Conservation (phyloP, 73 alveolate genomes). For the Paramecium pentaurelia region DNA sequence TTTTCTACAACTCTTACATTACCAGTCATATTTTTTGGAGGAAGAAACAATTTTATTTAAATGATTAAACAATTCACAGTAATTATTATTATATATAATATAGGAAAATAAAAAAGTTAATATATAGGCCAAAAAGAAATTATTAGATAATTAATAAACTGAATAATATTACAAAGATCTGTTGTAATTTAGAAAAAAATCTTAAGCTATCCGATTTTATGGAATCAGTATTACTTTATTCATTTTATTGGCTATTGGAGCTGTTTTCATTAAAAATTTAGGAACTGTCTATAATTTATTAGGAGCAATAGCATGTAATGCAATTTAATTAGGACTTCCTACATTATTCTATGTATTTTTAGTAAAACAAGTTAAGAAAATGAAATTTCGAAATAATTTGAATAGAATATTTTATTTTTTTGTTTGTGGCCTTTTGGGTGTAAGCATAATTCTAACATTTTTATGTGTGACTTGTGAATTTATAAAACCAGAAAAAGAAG, state of each 20-base stretch:
- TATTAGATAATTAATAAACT: background rate
- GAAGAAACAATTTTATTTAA: constrained; percentile 26
- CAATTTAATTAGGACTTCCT: background rate
- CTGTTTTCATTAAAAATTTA: background rate
- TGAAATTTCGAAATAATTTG: background rate
- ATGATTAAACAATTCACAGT: constrained; percentile 5
- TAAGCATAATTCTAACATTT: background rate
- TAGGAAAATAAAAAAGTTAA: background rate
- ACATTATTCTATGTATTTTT: background rate
- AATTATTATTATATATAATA: background rate
- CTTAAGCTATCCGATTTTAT: background rate
- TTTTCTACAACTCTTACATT: constrained; percentile 28
- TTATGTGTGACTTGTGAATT: background rate
- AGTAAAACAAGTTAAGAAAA: background rate
- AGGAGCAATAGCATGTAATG: background rate
- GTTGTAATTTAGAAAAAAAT: background rate
- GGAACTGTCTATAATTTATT: constrained; percentile 9
- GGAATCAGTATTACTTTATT: background rate
- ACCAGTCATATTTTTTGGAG: constrained; percentile 45
- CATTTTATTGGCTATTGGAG: background rate
- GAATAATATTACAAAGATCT: background rate
- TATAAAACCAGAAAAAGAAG: background rate
- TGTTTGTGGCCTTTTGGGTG: background rate
- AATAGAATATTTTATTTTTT: background rate
- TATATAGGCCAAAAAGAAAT: background rate